A percentile compares a stretch with the other conserved stretches of the same genome.
Evolutionary conservation across 2,329 filamentous ascomycete genomes (phyloP).

Genomic region (Aspergillus persii): DNA sequence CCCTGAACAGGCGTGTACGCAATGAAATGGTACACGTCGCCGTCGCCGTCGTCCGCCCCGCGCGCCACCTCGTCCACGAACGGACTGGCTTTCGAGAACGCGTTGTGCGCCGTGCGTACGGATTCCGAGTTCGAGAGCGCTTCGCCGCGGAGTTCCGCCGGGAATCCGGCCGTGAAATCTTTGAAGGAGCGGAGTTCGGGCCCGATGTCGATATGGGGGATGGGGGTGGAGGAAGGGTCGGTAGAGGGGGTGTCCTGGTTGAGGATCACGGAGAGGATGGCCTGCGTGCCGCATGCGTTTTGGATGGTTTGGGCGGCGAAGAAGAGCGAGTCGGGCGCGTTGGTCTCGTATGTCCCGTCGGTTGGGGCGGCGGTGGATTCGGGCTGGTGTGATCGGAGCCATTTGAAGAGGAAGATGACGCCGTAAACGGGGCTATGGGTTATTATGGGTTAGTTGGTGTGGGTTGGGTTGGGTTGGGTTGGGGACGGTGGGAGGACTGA

Average conservation of each 20-base stretch:
- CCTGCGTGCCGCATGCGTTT: constrained; percentile 96
- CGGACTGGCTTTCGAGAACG: constrained; percentile 81
- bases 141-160: constrained; percentile 70
- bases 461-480: background rate
- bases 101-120: constrained; percentile 81
- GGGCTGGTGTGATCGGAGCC: constrained; percentile 56
- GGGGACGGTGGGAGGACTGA: constrained; percentile 17
- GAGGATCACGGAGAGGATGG: constrained; percentile 83
- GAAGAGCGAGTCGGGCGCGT: constrained; percentile 74
- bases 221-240: constrained; percentile 12
- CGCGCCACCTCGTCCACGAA: constrained; percentile 89
- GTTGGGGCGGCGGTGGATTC: constrained; percentile 61
- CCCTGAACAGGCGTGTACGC: constrained; percentile 83
- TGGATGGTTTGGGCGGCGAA: constrained; percentile 98
- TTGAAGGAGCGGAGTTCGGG: constrained; percentile 71
- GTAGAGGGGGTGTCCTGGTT: constrained; percentile 61
- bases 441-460: constrained; percentile 3
- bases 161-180: constrained; percentile 82
- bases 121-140: constrained; percentile 68
- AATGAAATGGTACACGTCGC: constrained; percentile 94
- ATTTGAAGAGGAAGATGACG: constrained; percentile 99
- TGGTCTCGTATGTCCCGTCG: constrained; percentile 78
- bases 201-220: constrained; percentile 65
- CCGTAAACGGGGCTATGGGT: constrained; percentile 73
- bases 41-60: constrained; percentile 67